A percentile compares a stretch with the other conserved stretches of the same genome.
These are phyloP conservation scores for Rhizopogon vulgaris DNA, from an alignment of 768 basidiomycete species.

Conservation along the genomic window DNA sequence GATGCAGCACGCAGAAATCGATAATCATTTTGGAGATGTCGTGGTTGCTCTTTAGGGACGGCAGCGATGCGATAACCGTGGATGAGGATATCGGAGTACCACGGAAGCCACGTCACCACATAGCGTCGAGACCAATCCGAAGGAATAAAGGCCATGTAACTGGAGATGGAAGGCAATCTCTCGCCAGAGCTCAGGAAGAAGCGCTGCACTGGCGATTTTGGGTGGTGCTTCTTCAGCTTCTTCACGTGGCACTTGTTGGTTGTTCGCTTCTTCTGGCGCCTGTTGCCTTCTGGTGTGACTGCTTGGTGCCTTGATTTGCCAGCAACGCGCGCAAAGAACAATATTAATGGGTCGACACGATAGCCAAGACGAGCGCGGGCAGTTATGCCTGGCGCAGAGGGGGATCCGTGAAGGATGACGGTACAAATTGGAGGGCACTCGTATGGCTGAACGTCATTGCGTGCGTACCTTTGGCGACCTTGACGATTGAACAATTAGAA, in stretches of 20 bases:
- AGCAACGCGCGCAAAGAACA: not conserved
- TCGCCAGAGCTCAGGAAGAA: not conserved
- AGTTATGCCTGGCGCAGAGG: slow-evolving; percentile 1
- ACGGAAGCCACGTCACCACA: not conserved
- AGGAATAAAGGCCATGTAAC: not conserved
- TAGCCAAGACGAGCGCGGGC: slow-evolving; percentile 1
- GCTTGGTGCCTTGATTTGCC: too few relatives aligned
- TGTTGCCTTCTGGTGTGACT: too few relatives aligned
- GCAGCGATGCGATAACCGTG: not conserved
- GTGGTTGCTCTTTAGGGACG: not conserved
- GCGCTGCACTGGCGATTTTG: not conserved
- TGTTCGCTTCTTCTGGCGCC: too few relatives aligned
- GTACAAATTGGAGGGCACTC: not conserved
- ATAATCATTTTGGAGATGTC: not conserved
- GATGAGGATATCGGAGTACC: not conserved
- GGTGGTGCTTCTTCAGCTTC: not conserved
- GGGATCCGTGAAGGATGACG: not conserved
- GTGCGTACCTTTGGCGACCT: not conserved
- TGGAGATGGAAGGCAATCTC: not conserved
- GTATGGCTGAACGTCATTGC: not conserved
- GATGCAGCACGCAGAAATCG: not conserved
- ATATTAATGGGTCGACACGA: slow-evolving; percentile 2
- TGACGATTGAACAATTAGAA: not conserved
- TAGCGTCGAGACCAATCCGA: not conserved
- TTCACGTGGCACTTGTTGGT: too few relatives aligned